A percentile compares a stretch with the other conserved stretches of the same genome.
phyloP scores from a whole-genome alignment of 352 stramenopile genomes.

The Elongisporangium undulatum region DNA sequence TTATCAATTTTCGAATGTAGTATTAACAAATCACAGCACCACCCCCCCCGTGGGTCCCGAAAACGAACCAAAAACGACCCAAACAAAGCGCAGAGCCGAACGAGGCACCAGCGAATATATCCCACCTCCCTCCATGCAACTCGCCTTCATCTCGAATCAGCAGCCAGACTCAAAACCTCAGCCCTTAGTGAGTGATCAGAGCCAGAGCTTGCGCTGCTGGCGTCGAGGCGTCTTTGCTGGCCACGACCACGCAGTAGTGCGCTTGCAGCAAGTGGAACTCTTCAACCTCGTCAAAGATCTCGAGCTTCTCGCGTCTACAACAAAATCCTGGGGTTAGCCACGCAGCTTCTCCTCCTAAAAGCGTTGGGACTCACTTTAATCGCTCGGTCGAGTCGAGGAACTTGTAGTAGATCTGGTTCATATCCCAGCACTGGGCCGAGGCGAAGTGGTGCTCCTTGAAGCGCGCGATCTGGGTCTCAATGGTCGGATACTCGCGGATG shows the following conservation, averaged over 20 bases:
- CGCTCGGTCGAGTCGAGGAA: constrained; percentile 69
- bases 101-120: neutral
- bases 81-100: neutral
- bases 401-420: constrained; percentile 92
- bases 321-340: neutral
- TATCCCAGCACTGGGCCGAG: constrained; percentile 79
- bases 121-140: neutral
- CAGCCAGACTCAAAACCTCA: neutral
- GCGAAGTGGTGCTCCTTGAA: constrained; percentile 72
- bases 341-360: neutral
- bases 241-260: constrained; percentile 89
- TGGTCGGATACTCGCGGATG: constrained; percentile 74
- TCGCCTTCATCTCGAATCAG: neutral
- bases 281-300: constrained; percentile 92
- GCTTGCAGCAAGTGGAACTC: constrained; percentile 90
- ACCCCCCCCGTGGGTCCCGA: neutral
- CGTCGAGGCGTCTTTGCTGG: constrained; percentile 35
- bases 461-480: constrained; percentile 65
- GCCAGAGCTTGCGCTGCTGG: constrained; percentile 25
- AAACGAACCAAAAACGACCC: neutral
- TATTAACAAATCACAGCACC: constrained; percentile 52
- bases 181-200: constrained; percentile 4
- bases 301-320: constrained; percentile 68
- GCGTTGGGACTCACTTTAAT: constrained; percentile 34
- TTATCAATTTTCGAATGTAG: constrained; percentile 91